phyloP scores from a whole-genome alignment of 2,329 filamentous ascomycete species.

The Fusarium anthophilum region DNA sequence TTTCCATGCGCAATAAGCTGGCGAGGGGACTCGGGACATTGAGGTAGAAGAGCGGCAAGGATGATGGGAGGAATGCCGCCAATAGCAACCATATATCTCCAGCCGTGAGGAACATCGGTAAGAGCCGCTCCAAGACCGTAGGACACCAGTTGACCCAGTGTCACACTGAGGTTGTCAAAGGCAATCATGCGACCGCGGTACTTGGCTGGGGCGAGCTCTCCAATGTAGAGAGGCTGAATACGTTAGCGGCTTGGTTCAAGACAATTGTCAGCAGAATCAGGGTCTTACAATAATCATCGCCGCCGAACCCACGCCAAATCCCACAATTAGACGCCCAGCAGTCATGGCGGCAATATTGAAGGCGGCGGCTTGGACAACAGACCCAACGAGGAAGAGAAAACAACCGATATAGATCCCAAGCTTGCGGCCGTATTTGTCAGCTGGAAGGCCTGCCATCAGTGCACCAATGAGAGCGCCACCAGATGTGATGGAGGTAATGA shows the following conservation, averaged over 20 bases:
- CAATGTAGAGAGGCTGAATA: conserved; percentile 52
- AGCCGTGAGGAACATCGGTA: conserved; percentile 52
- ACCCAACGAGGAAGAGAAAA: conserved; percentile 37
- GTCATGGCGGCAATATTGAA: conserved; percentile 43
- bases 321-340: conserved; percentile 54
- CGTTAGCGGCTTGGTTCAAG: neutral
- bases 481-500: conserved; percentile 61
- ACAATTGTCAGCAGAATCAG: accelerated
- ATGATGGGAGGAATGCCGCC: conserved; percentile 58
- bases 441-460: conserved; percentile 40
- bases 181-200: conserved; percentile 60
- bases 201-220: conserved; percentile 59
- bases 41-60: conserved; percentile 53
- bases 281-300: conserved; percentile 53
- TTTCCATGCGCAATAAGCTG: conserved; percentile 55
- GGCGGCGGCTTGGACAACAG: conserved; percentile 41
- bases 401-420: conserved; percentile 43
- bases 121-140: conserved; percentile 56
- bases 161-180: conserved; percentile 58
- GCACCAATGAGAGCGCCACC: conserved; percentile 47
- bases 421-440: conserved; percentile 43
- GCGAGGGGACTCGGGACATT: conserved; percentile 59
- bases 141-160: conserved; percentile 52
- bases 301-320: conserved; percentile 58
- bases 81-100: conserved; percentile 59